Base-by-base conservation (phyloP, 2,329 filamentous ascomycete species). In the Pseudocercospora vitis region DNA sequence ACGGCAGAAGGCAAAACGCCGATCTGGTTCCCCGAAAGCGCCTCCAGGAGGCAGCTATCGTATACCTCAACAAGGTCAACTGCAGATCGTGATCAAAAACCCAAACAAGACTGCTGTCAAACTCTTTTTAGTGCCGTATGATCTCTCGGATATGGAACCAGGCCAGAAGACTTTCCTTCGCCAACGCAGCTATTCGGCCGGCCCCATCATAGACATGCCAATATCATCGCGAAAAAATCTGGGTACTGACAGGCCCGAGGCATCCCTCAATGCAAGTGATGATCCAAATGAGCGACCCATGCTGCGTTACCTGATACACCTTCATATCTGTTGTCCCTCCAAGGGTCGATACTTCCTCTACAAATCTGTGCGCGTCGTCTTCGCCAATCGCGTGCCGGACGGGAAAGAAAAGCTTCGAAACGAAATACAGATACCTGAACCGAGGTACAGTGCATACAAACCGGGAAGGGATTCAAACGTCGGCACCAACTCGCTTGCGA, bases 41-140 rank as follows among this genome's bases (percentile, higher is more conserved):
- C 89, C 91, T 0, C 88, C 89, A 0, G 90, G 91, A 6, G 92
- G 94, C 29, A 89, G 88, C 66, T 99, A 97, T 70, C 86, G 94
- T 37, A 96, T 99, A 49, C 94, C 94, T 0, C 86, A 94, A 66
- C 88, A 91, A 70, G 94, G 94, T 0, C 94, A 97, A 71, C 78
- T 99, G 11, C 94, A 99, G 65, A 95, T 99, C 59, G 87, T 99
- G 57, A 89, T 99, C 70, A 97, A 97, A 70, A 99, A 97, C 65
- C 92, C 91, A 12, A 96, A 97, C 74, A 97, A 97, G 69, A 97
- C 94, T 3, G 94, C 94, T 1, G 92, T 97, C 50, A 97, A 99
- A 71, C 78, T 99, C 0, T 97, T 97, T 63, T 79, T 97, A 19
- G 84, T 99, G 2, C 94, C 92, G 0, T 99, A 97, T 64, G 91